Conservation (phyloP, 2,329 filamentous ascomycete species). For the Geosmithia putterillii region DNA sequence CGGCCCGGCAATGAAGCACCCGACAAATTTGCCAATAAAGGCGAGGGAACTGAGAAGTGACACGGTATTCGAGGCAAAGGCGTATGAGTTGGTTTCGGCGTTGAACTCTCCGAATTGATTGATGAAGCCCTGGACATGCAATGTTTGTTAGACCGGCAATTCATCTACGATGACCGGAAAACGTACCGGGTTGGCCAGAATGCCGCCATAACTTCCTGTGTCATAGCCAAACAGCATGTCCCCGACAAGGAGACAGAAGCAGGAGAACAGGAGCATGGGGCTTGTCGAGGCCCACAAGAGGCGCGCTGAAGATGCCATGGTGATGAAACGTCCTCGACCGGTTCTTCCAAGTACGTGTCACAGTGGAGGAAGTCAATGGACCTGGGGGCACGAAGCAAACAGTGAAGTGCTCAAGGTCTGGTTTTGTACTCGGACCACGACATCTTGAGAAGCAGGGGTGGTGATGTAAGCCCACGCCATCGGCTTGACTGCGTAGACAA, state of each 20-base stretch:
- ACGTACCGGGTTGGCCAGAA: conserved; percentile 1
- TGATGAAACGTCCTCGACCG: too few relatives aligned
- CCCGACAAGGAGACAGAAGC: conserved; percentile 1
- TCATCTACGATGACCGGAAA: neutral
- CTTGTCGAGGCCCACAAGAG: neutral
- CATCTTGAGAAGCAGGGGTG: too few relatives aligned
- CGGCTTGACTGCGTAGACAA: too few relatives aligned
- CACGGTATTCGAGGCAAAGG: neutral
- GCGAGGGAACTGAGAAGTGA: neutral
- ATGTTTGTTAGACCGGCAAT: neutral
- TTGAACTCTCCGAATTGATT: neutral
- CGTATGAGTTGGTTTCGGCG: neutral
- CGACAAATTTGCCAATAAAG: neutral
- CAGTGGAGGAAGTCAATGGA: too few relatives aligned
- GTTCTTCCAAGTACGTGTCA: too few relatives aligned
- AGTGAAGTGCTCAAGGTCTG: too few relatives aligned
- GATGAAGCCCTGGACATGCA: neutral
- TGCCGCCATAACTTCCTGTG: neutral
- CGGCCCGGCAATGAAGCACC: neutral
- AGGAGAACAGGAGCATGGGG: conserved; percentile 1
- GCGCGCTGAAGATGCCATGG: neutral
- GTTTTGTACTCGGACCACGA: too few relatives aligned
- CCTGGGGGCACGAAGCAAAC: too few relatives aligned
- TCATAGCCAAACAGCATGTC: conserved; percentile 1
- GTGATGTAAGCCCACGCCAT: too few relatives aligned